Evolutionary conservation across 129 eudicot genomes (phyloP).

Genomic region (Gnaphalium uliginosum): DNA sequence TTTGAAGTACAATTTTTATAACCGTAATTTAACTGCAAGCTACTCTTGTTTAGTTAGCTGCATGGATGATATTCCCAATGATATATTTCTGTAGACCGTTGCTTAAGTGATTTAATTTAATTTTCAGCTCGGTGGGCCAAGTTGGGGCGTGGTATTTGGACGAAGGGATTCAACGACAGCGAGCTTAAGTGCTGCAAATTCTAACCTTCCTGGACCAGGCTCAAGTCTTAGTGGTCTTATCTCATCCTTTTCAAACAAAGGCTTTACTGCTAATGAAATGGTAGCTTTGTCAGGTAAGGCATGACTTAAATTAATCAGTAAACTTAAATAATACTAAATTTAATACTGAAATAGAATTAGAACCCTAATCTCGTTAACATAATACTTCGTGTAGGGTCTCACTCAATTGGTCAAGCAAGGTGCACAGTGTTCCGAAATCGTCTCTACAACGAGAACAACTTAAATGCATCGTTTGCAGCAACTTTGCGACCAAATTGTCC

Average conservation of each 20-base stretch:
- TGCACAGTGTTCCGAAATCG: constrained; percentile 39
- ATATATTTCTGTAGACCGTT: no score
- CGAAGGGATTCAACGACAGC: constrained; percentile 67
- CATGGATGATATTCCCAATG: no score
- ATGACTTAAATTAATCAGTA: no score
- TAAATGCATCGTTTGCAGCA: constrained; percentile 37
- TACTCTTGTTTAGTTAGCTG: no score
- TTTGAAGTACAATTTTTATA: no score
- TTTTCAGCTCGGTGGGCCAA: constrained; percentile 59
- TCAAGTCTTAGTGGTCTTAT: constrained; percentile 45
- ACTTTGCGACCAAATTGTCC: constrained; percentile 43
- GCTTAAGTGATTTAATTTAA: neutral
- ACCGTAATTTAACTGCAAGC: no score
- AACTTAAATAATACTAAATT: no score
- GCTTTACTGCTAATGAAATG: constrained; percentile 55
- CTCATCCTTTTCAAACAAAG: constrained; percentile 46
- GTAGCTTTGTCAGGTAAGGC: constrained; percentile 68
- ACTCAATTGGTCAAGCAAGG: constrained; percentile 52
- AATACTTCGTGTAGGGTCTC: constrained; percentile 28
- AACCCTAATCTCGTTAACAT: no score
- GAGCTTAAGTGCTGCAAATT: constrained; percentile 40
- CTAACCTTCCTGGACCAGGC: constrained; percentile 41
- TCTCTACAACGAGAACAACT: constrained; percentile 42
- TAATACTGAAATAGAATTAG: no score
- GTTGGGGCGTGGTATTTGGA: constrained; percentile 48